These are phyloP conservation scores for Penicillium hesseltinei DNA, from an alignment of 2,329 filamentous ascomycete species.

Conservation along the genomic window DNA sequence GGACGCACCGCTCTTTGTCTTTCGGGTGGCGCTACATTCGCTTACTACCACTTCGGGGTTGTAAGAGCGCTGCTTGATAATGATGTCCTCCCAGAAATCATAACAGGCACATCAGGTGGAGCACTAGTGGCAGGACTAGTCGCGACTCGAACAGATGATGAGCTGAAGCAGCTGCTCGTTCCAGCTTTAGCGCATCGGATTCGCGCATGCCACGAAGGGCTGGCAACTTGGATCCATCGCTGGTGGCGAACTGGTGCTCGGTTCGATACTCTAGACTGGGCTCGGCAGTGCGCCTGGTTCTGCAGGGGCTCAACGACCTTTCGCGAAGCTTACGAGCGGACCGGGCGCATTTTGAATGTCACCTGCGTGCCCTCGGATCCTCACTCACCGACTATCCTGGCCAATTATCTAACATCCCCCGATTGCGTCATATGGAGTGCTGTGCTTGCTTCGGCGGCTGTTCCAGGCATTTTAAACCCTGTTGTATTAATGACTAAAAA, in stretches of 20 bases:
- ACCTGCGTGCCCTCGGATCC: slow-evolving; percentile 94
- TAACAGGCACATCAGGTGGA: slow-evolving; percentile 93
- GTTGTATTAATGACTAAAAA: slow-evolving; percentile 91
- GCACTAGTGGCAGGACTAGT: slow-evolving; percentile 84
- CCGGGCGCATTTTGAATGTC: slow-evolving; percentile 91
- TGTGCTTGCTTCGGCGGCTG: slow-evolving; percentile 88
- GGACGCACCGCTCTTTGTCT: slow-evolving; percentile 90
- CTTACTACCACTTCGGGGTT: slow-evolving; percentile 95
- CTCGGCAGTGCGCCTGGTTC: slow-evolving; percentile 81
- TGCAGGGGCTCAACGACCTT: slow-evolving; percentile 90
- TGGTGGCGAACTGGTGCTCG: slow-evolving; percentile 93
- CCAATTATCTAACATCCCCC: slow-evolving; percentile 91
- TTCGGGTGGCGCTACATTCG: slow-evolving; percentile 89
- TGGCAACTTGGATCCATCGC: slow-evolving; percentile 71
- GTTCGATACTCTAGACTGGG: slow-evolving; percentile 94
- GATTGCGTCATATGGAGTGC: slow-evolving; percentile 99
- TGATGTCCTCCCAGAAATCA: slow-evolving; percentile 82
- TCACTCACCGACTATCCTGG: slow-evolving; percentile 85
- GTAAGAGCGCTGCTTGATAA: slow-evolving; percentile 86
- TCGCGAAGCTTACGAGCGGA: slow-evolving; percentile 88
- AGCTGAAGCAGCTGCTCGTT: slow-evolving; percentile 79
- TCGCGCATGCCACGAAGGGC: slow-evolving; percentile 76
- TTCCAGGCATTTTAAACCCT: slow-evolving; percentile 92
- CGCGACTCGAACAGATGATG: slow-evolving; percentile 86
- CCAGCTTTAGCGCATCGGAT: slow-evolving; percentile 84